These are phyloP conservation scores for Talaromyces thailandensis DNA, from an alignment of 495 filamentous ascomycete species.

Conservation along the genomic window DNA sequence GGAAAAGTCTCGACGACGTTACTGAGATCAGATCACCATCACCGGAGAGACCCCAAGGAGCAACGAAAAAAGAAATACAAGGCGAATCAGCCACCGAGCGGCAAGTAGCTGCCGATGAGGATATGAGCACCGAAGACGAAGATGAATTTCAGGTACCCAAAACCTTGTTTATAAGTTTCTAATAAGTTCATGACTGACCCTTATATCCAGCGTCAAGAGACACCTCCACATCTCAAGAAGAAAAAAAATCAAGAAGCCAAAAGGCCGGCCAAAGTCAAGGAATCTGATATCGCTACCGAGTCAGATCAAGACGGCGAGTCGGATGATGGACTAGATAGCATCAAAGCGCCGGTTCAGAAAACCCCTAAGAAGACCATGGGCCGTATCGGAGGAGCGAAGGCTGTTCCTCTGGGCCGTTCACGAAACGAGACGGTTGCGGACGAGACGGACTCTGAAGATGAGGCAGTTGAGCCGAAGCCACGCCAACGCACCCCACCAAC, in stretches of 20 bases:
- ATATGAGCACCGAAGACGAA: conserved; percentile 5
- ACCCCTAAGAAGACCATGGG: background rate
- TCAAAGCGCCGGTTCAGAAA: background rate
- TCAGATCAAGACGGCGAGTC: conserved; percentile 10
- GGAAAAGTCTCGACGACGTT: conserved; percentile 18
- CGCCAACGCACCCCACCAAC: background rate
- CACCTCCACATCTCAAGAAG: conserved; percentile 21
- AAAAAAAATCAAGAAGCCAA: background rate
- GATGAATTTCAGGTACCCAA: conserved; percentile 26
- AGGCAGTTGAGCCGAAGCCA: background rate
- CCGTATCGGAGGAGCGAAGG: background rate
- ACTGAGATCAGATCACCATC: background rate
- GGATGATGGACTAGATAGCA: background rate
- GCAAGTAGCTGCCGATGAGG: background rate
- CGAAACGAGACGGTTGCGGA: background rate
- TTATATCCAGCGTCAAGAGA: conserved; percentile 27
- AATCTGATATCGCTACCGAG: background rate
- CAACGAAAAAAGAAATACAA: background rate
- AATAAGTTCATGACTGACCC: background rate
- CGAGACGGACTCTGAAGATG: background rate
- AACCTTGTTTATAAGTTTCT: background rate
- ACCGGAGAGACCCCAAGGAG: background rate
- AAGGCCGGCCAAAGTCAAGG: background rate
- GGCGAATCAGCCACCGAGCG: background rate
- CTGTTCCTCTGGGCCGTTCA: background rate